Evolutionary conservation across 495 filamentous ascomycete genomes (phyloP).

Genomic region (Lasiosphaeria ovina): DNA sequence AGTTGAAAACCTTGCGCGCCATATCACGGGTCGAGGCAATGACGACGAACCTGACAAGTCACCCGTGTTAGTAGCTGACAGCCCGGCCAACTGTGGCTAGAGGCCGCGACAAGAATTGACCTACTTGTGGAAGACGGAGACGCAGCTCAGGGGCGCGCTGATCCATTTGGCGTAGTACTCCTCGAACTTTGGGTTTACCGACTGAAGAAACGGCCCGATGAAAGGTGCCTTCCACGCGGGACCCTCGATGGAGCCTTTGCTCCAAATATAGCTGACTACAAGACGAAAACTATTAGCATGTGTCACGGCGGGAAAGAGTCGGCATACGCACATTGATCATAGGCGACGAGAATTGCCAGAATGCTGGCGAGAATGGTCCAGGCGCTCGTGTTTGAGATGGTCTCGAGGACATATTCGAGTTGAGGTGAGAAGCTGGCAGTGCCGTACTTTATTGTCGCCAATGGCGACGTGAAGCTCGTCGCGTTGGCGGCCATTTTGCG

Average conservation of each 20-base stretch:
- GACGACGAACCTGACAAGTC: constrained; percentile 76
- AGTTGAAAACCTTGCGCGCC: constrained; percentile 96
- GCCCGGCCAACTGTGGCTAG: background rate
- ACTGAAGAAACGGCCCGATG: constrained; percentile 92
- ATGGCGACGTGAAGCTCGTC: constrained; percentile 70
- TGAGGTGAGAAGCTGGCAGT: constrained; percentile 40
- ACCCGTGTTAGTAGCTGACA: constrained; percentile 5
- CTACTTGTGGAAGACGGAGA: constrained; percentile 99
- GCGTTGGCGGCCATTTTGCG: constrained; percentile 61
- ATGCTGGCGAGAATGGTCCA: constrained; percentile 66
- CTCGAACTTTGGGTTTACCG: constrained; percentile 86
- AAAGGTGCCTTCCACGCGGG: constrained; percentile 86
- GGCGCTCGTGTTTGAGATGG: constrained; percentile 52
- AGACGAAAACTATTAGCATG: constrained; percentile 14
- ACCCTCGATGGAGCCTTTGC: constrained; percentile 84
- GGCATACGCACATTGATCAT: constrained; percentile 73
- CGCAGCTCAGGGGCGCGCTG: constrained; percentile 88
- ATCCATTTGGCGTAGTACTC: constrained; percentile 90
- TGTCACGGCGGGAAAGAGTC: background rate
- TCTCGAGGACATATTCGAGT: constrained; percentile 43
- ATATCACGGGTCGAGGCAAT: constrained; percentile 95
- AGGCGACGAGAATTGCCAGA: constrained; percentile 67
- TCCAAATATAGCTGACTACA: constrained; percentile 77
- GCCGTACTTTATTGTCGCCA: constrained; percentile 63
- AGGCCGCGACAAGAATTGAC: constrained; percentile 26